Conservation (phyloP, 169 alveolate genomes). For the Plasmodium ovale region DNA sequence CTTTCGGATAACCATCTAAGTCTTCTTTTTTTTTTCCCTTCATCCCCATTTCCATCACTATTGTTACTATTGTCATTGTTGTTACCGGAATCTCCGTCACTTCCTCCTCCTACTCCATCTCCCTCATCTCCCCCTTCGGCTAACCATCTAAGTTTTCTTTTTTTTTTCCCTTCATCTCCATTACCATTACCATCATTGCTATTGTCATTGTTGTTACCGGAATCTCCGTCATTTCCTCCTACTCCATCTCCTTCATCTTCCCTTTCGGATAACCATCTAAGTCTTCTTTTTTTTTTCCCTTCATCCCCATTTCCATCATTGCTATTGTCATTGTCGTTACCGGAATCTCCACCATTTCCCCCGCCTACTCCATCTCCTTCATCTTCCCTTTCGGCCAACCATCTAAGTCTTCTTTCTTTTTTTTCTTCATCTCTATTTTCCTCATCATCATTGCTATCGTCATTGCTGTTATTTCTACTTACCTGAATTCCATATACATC, state of each 20-base stretch:
- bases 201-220: too few relatives aligned
- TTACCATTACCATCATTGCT: too few relatives aligned
- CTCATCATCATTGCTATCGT: not conserved
- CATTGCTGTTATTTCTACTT: not conserved
- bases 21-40: not conserved
- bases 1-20: slow-evolving; percentile 2
- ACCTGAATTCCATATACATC: too few relatives aligned
- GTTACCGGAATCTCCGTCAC: not conserved
- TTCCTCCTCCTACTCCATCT: not conserved
- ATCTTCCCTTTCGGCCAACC: not conserved
- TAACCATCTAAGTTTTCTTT: not conserved
- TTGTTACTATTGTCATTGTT: not conserved
- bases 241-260: not conserved
- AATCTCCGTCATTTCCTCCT: too few relatives aligned
- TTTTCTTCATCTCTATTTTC: not conserved
- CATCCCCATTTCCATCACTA: not conserved
- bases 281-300: not conserved
- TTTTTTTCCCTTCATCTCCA: not conserved
- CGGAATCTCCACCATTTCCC: not conserved
- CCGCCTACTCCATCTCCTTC: not conserved
- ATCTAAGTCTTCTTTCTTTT: not conserved
- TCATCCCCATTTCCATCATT: not conserved
- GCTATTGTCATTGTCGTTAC: not conserved
- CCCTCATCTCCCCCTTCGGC: not conserved
- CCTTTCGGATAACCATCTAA: not conserved